A percentile compares a stretch with the other conserved stretches of the same genome.
These are phyloP conservation scores for Chionographis japonica DNA, from an alignment of 106 monocot genomes.

Conservation along the genomic window DNA sequence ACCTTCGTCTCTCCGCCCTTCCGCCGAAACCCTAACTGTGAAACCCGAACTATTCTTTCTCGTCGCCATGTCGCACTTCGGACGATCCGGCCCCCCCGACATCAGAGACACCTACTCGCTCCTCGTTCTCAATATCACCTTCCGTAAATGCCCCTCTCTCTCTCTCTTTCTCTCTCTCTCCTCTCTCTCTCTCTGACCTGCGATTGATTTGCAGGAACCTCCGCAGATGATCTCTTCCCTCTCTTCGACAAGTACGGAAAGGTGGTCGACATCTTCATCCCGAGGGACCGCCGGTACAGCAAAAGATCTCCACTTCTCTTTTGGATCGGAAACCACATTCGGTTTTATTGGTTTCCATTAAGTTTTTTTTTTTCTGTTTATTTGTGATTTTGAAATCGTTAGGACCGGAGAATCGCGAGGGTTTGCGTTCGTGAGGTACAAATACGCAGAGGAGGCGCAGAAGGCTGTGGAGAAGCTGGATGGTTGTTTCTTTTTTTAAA, in stretches of 20 bases:
- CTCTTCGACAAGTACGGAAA: constrained; percentile 86
- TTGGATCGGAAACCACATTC: background rate
- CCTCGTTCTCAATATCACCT: constrained; percentile 85
- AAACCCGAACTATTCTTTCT: background rate
- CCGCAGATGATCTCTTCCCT: constrained; percentile 73
- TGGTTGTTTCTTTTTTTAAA: constrained; percentile 21
- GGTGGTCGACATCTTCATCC: constrained; percentile 90
- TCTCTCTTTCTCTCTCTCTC: background rate
- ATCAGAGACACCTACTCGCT: constrained; percentile 79
- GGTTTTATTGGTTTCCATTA: background rate
- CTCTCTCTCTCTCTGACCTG: background rate
- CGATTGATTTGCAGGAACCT: constrained; percentile 38
- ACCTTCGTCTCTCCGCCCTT: background rate
- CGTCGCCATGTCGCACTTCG: constrained; percentile 83
- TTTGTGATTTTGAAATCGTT: background rate
- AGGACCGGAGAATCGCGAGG: constrained; percentile 95
- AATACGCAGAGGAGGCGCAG: constrained; percentile 85
- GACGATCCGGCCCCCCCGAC: constrained; percentile 83
- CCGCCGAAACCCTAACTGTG: constrained; percentile 29
- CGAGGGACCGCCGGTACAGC: constrained; percentile 71
- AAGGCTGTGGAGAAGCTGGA: constrained; percentile 89
- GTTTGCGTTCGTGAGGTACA: constrained; percentile 94
- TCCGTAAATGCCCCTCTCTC: constrained; percentile 31
- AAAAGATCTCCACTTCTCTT: background rate
- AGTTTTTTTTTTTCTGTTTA: background rate